A percentile compares a stretch with the other conserved stretches of the same genome.
Conservation (phyloP, 192 early-diverging fungal genomes). For the Coemansia sp. region DNA sequence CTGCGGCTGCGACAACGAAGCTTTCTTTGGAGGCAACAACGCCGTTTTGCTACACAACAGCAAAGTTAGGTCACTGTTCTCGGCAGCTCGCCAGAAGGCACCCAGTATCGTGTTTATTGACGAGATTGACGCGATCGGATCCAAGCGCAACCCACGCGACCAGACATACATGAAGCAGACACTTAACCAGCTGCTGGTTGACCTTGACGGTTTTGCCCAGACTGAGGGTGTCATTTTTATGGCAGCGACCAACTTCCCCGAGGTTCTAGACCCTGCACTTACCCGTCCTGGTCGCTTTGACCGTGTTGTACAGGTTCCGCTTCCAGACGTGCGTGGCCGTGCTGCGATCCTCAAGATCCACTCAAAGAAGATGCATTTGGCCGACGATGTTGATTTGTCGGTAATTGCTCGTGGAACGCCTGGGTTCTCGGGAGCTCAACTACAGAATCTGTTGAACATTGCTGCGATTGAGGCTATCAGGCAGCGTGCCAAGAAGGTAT, state of each 20-base stretch:
- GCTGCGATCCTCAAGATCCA: conserved; percentile 91
- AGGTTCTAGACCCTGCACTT: conserved; percentile 94
- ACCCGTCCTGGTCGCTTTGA: conserved; percentile 98
- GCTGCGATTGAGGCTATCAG: conserved; percentile 95
- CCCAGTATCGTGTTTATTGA: conserved; percentile 98
- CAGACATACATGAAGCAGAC: conserved; percentile 98
- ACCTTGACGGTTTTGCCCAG: conserved; percentile 97
- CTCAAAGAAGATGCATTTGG: conserved; percentile 72
- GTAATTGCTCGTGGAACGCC: conserved; percentile 94
- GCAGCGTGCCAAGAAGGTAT: conserved; percentile 68
- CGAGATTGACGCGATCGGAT: conserved; percentile 97
- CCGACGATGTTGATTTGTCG: conserved; percentile 71
- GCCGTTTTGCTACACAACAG: conserved; percentile 54
- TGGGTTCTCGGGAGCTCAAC: conserved; percentile 99
- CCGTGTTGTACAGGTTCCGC: conserved; percentile 85
- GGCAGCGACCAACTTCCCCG: conserved; percentile 98
- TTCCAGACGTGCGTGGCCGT: conserved; percentile 97
- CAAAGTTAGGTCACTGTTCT: conserved; percentile 55
- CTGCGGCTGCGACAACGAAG: conserved; percentile 52
- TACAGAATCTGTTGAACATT: conserved; percentile 96
- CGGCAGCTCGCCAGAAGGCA: conserved; percentile 71
- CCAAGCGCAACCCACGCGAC: conserved; percentile 88
- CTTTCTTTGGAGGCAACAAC: conserved; percentile 54
- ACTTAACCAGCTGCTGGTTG: conserved; percentile 97
- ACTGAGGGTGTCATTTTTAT: conserved; percentile 97